Evolutionary conservation across 2,329 filamentous ascomycete genomes (phyloP).

Genomic region (Penicillium brasilianum): DNA sequence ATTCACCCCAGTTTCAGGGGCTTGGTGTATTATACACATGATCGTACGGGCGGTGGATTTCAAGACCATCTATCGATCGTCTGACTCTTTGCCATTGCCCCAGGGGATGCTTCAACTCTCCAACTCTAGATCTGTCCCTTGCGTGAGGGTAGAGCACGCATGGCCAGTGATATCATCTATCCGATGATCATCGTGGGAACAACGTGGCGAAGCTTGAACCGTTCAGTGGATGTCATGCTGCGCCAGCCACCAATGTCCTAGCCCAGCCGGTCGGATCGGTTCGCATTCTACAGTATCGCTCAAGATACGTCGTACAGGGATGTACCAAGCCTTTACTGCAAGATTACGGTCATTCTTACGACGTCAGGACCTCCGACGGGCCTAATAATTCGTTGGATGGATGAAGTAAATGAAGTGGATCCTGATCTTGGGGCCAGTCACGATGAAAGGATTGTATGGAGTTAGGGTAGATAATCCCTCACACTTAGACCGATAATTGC

Average conservation of each 20-base stretch:
- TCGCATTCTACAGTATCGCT: not conserved
- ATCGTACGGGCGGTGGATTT: not conserved
- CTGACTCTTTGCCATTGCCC: not conserved
- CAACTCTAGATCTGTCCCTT: not conserved
- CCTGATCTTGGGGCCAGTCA: not conserved
- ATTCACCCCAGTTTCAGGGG: not conserved
- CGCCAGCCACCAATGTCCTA: not conserved
- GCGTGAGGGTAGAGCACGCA: not conserved
- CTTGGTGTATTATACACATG: not conserved
- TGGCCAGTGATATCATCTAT: not conserved
- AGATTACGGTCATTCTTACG: constrained; percentile 10
- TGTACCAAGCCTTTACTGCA: not conserved
- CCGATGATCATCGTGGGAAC: not conserved
- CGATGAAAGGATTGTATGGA: not conserved
- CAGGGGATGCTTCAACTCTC: not conserved
- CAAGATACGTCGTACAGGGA: not conserved
- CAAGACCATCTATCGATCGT: not conserved
- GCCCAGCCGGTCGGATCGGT: not conserved
- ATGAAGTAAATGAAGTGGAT: not conserved
- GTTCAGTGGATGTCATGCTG: constrained; percentile 7
- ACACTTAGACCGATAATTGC: not conserved
- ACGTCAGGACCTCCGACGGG: constrained; percentile 12
- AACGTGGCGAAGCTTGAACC: constrained; percentile 13
- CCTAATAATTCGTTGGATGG: not conserved
- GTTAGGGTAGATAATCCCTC: not conserved